Evolutionary conservation across 2,329 filamentous ascomycete species (phyloP).

Genomic region (Fusarium sp.): DNA sequence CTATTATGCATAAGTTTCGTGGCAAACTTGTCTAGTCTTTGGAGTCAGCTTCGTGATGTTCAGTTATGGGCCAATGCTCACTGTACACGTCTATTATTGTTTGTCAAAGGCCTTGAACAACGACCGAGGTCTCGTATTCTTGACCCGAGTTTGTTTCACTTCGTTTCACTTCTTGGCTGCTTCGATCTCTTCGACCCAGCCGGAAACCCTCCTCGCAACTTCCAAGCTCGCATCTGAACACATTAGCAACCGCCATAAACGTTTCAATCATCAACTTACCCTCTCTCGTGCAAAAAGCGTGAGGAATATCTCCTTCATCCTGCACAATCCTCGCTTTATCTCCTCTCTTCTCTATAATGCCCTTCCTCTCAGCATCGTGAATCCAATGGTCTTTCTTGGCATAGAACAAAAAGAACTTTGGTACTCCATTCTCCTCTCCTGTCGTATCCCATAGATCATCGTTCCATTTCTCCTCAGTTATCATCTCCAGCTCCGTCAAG

Average conservation of each 20-base stretch:
- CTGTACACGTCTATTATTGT: constrained; percentile 5
- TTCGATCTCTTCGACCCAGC: constrained; percentile 33
- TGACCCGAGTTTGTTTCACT: neutral
- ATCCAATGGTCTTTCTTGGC: constrained; percentile 73
- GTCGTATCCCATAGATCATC: constrained; percentile 67
- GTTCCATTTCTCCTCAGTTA: constrained; percentile 69
- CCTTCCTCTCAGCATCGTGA: constrained; percentile 65
- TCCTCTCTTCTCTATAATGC: constrained; percentile 61
- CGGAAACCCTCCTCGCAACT: constrained; percentile 30
- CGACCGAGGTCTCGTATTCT: neutral
- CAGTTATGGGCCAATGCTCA: neutral
- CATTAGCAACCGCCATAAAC: constrained; percentile 6
- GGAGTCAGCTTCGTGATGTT: constrained; percentile 16
- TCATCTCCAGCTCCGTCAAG: constrained; percentile 69
- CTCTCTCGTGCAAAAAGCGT: constrained; percentile 67
- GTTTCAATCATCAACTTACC: constrained; percentile 42
- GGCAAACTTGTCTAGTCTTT: constrained; percentile 8
- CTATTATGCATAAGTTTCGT: constrained; percentile 19
- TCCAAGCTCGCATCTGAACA: constrained; percentile 31
- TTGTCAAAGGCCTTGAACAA: neutral
- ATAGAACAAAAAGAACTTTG: constrained; percentile 70
- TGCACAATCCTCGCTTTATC: constrained; percentile 62
- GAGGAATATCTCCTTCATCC: constrained; percentile 67
- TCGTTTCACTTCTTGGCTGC: constrained; percentile 3
- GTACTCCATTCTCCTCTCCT: constrained; percentile 42